A percentile compares a stretch with the other conserved stretches of the same genome.
These are phyloP conservation scores for Parmales sp. DNA, from an alignment of 108 stramenopile genomes.

Conservation along the genomic window DNA sequence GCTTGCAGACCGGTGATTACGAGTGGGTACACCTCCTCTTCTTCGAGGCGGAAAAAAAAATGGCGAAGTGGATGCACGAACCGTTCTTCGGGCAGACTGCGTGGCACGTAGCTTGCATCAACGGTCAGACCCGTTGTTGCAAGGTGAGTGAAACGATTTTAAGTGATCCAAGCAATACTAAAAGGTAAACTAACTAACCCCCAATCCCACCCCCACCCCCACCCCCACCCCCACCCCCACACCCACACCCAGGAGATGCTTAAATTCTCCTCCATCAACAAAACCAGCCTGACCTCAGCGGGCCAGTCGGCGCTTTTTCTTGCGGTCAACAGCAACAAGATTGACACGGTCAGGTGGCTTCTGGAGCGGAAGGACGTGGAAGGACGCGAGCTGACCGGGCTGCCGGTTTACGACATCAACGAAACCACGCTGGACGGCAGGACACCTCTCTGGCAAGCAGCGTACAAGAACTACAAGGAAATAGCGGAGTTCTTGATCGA, in stretches of 20 bases:
- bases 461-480: neutral
- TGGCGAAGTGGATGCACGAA: neutral
- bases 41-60: neutral
- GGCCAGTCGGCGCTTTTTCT: constrained; percentile 3
- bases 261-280: neutral
- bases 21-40: constrained; percentile 4
- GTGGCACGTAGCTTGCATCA: neutral
- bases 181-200: too few relatives aligned
- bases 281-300: neutral
- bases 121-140: neutral
- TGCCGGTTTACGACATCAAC: constrained; percentile 5
- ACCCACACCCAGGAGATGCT: too few relatives aligned
- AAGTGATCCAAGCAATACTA: too few relatives aligned
- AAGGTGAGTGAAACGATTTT: too few relatives aligned
- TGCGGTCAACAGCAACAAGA: neutral
- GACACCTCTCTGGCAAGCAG: constrained; percentile 7
- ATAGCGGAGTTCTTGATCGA: neutral
- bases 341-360: neutral
- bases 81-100: neutral
- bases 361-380: constrained; percentile 7
- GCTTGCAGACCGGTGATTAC: neutral
- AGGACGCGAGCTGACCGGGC: neutral
- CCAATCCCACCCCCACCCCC: too few relatives aligned
- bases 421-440: neutral
- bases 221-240: too few relatives aligned